phyloP scores from a whole-genome alignment of 2,329 filamentous ascomycete species.

The Fusarium burgessii region DNA sequence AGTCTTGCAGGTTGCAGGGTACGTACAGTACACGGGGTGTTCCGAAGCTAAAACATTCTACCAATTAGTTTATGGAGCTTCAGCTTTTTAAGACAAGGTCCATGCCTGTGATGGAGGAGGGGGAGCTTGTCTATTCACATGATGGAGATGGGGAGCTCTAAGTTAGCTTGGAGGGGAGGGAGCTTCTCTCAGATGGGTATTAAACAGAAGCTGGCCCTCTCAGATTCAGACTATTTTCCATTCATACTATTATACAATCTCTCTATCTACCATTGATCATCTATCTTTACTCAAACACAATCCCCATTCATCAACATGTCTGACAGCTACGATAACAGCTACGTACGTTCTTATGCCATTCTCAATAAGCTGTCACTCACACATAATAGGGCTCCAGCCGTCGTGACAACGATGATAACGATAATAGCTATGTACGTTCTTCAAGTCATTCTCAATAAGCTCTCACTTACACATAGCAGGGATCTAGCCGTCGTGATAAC shows the following conservation, averaged over 20 bases:
- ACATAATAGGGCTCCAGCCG: slow-evolving; percentile 28
- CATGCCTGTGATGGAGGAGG: slow-evolving; percentile 25
- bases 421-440: slow-evolving; percentile 11
- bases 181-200: slow-evolving; percentile 32
- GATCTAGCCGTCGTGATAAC: slow-evolving; percentile 29
- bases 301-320: slow-evolving; percentile 55
- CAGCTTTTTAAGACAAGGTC: slow-evolving; percentile 30
- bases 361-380: slow-evolving; percentile 7
- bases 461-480: slow-evolving; percentile 22
- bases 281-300: slow-evolving; percentile 2
- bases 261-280: neutral
- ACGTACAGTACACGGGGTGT: slow-evolving; percentile 15
- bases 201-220: slow-evolving; percentile 36
- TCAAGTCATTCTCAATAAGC: neutral
- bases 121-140: slow-evolving; percentile 30
- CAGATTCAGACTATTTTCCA: neutral
- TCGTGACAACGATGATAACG: slow-evolving; percentile 29
- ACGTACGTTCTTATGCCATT: slow-evolving; percentile 32
- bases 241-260: slow-evolving; percentile 9
- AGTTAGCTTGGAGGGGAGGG: slow-evolving; percentile 18
- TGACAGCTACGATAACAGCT: slow-evolving; percentile 55
- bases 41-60: slow-evolving; percentile 16
- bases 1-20: slow-evolving; percentile 9
- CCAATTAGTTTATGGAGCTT: slow-evolving; percentile 17
- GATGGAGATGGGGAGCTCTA: slow-evolving; percentile 10